phyloP scores from a whole-genome alignment of 164 flowering plant species.

The Euptelea pleiosperma region DNA sequence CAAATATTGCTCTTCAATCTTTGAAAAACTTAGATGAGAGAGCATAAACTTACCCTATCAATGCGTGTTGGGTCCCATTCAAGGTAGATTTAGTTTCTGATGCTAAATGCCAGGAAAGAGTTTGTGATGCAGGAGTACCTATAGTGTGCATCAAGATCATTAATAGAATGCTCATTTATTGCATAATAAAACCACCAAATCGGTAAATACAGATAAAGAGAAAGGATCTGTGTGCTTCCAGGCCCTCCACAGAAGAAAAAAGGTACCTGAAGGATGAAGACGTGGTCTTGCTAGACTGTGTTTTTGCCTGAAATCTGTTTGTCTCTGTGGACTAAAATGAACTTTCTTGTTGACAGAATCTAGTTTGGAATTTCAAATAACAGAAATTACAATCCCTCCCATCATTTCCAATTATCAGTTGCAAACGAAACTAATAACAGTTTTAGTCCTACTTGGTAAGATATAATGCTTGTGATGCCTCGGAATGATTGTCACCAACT shows the following conservation, averaged over 20 bases:
- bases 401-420: background rate
- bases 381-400: conserved; percentile 1
- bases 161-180: background rate
- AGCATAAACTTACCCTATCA: conserved; percentile 41
- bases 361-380: conserved; percentile 21
- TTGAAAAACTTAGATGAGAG: background rate
- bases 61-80: conserved; percentile 39
- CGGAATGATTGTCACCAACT: conserved; percentile 63
- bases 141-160: conserved; percentile 4
- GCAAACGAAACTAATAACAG: conserved; percentile 2
- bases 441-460: conserved; percentile 72
- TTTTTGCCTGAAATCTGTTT: conserved; percentile 49
- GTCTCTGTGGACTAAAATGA: conserved; percentile 64
- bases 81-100: conserved; percentile 65
- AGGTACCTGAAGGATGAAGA: conserved; percentile 64
- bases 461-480: conserved; percentile 91
- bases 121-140: conserved; percentile 68
- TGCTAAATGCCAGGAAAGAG: conserved; percentile 93
- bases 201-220: no score
- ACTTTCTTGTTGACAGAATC: conserved; percentile 79
- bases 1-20: background rate
- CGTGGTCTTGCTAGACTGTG: conserved; percentile 49
- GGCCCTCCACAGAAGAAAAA: conserved; percentile 3
- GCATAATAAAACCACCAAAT: background rate
- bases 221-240: background rate